Conservation (phyloP, 228 moss, liverwort and hornwort genomes). For the Sphagnum magellanicum region DNA sequence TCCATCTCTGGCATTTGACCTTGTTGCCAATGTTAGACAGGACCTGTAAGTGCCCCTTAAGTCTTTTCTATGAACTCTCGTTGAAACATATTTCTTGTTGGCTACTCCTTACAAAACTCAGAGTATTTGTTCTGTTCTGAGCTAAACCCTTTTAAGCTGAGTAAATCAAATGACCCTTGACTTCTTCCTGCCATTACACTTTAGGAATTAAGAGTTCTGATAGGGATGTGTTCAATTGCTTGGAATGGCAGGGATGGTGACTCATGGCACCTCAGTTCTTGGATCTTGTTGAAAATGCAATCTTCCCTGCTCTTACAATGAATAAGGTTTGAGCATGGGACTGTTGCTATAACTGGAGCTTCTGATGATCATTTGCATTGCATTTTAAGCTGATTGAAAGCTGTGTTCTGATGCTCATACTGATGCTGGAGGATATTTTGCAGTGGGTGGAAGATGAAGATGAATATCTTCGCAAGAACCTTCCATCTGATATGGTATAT, state of each 20-base stretch:
- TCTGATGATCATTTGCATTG: no score
- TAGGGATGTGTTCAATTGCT: background rate
- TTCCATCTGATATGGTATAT: slow-evolving; percentile 52
- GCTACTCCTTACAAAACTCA: no score
- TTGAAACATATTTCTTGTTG: no score
- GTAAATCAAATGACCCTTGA: no score
- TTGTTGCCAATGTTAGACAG: slow-evolving; percentile 54
- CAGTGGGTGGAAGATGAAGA: slow-evolving; percentile 62
- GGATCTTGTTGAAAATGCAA: slow-evolving; percentile 43
- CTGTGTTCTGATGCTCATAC: background rate
- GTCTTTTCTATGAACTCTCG: no score
- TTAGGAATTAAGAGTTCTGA: no score
- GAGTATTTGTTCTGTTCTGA: no score
- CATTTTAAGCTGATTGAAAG: background rate
- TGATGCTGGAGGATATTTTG: slow-evolving; percentile 33
- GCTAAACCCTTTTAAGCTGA: no score
- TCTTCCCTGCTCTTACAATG: slow-evolving; percentile 50
- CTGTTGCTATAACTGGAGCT: background rate
- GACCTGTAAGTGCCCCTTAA: slow-evolving; percentile 30
- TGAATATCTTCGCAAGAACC: slow-evolving; percentile 51
- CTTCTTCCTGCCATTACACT: no score
- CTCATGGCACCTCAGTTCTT: slow-evolving; percentile 45
- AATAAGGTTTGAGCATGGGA: slow-evolving; percentile 21
- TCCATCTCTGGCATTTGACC: slow-evolving; percentile 37
- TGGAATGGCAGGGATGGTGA: slow-evolving; percentile 40